Evolutionary conservation across 805 yeast genomes (phyloP).

Genomic region (Vanderwaltozyma polyspora): DNA sequence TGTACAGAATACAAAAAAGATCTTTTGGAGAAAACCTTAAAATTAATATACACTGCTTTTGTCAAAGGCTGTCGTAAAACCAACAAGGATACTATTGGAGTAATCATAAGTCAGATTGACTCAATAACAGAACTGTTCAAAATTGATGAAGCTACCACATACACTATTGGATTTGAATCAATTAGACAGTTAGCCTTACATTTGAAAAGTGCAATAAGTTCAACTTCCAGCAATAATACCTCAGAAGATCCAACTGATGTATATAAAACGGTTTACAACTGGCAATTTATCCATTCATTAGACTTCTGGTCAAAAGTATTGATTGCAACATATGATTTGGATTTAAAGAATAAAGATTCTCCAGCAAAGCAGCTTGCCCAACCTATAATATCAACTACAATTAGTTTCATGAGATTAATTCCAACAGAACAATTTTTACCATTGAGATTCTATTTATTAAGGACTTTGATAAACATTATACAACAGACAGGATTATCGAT

Average conservation of each 20-base stretch:
- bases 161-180: conserved; percentile 84
- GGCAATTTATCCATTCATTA: conserved; percentile 92
- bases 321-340: conserved; percentile 55
- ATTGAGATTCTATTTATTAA: conserved; percentile 73
- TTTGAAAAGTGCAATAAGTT: conserved; percentile 66
- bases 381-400: conserved; percentile 89
- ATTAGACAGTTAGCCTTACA: conserved; percentile 91
- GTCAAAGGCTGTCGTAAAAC: conserved; percentile 73
- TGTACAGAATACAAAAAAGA: conserved; percentile 63
- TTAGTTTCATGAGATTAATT: conserved; percentile 79
- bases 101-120: conserved; percentile 35
- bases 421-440: conserved; percentile 95
- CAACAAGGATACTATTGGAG: conserved; percentile 67
- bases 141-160: conserved; percentile 60
- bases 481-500: conserved; percentile 81
- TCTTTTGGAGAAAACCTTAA: conserved; percentile 57
- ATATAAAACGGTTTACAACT: conserved; percentile 78
- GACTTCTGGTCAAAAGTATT: conserved; percentile 95
- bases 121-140: conserved; percentile 62
- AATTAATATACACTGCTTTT: conserved; percentile 63
- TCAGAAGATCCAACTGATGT: conserved; percentile 47
- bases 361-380: conserved; percentile 75
- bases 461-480: conserved; percentile 71
- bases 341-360: conserved; percentile 41
- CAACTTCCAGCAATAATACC: conserved; percentile 45